phyloP scores from a whole-genome alignment of 768 basidiomycete species.

The Suillus subalutaceus region DNA sequence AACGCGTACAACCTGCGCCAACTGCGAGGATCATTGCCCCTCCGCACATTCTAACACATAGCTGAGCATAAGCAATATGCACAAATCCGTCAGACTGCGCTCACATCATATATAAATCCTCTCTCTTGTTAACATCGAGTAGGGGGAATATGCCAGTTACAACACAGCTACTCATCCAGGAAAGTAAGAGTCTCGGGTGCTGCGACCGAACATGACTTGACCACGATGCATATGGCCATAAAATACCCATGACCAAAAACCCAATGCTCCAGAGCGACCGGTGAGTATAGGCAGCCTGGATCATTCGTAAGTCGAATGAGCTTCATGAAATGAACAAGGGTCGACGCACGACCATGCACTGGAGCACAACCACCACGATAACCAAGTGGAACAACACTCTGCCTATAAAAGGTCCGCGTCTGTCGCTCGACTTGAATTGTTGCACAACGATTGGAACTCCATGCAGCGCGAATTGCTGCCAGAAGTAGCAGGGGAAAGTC shows the following conservation, averaged over 20 bases:
- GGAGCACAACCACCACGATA: constrained; percentile 48
- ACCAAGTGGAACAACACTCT: constrained; percentile 5
- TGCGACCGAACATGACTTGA: constrained; percentile 32
- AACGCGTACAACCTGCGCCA: constrained; percentile 28
- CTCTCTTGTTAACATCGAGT: constrained; percentile 71
- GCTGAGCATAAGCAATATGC: constrained; percentile 20
- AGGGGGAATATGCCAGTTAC: constrained; percentile 69
- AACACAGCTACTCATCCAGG: constrained; percentile 56
- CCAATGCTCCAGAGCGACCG: constrained; percentile 75
- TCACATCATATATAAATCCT: constrained; percentile 63
- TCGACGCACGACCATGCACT: constrained; percentile 72
- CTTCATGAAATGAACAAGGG: neutral
- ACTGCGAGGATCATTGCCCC: constrained; percentile 46
- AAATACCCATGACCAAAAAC: constrained; percentile 56
- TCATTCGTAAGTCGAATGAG: constrained; percentile 8
- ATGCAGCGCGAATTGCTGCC: constrained; percentile 53
- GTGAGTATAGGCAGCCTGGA: constrained; percentile 69
- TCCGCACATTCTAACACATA: constrained; percentile 44
- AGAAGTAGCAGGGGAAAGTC: constrained; percentile 77
- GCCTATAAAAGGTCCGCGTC: neutral
- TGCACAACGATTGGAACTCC: constrained; percentile 23
- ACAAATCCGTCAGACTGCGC: constrained; percentile 25
- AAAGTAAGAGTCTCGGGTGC: constrained; percentile 29
- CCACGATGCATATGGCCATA: constrained; percentile 69
- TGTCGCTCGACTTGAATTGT: neutral